A percentile compares a stretch with the other conserved stretches of the same genome.
Evolutionary conservation across 2,329 filamentous ascomycete species (phyloP).

Genomic region (Ceratocystis harringtonii): DNA sequence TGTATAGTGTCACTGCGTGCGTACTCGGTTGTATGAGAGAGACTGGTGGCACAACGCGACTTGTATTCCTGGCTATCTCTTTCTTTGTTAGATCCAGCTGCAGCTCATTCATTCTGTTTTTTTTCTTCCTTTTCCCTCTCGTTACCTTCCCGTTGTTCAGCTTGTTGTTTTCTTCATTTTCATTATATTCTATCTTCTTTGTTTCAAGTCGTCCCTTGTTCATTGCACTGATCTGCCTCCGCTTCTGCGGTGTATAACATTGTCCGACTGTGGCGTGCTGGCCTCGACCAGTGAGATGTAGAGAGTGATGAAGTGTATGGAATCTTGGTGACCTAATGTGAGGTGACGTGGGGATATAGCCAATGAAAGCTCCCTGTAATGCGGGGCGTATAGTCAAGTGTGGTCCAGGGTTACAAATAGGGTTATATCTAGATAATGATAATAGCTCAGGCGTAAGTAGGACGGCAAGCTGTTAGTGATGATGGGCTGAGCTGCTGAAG

Average conservation of each 20-base stretch:
- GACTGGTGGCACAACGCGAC: neutral
- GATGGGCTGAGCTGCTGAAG: neutral
- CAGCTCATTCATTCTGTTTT: slow-evolving; percentile 20
- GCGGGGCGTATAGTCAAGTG: too few species aligned
- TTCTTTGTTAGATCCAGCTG: neutral
- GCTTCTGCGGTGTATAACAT: neutral
- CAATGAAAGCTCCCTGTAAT: too few species aligned
- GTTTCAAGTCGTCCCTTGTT: neutral
- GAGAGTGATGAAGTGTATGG: too few species aligned
- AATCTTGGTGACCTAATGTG: too few species aligned
- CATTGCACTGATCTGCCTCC: neutral
- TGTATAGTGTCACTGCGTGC: neutral
- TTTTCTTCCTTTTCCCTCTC: slow-evolving; percentile 21
- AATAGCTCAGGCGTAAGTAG: too few species aligned
- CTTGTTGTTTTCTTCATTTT: slow-evolving; percentile 21
- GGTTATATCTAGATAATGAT: too few species aligned
- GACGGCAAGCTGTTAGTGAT: neutral
- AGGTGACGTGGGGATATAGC: too few species aligned
- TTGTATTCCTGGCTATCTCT: slow-evolving; percentile 9
- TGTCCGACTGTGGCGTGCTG: neutral
- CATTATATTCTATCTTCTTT: slow-evolving; percentile 12
- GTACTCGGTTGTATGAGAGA: neutral
- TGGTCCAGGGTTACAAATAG: too few species aligned
- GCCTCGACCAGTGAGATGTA: neutral
- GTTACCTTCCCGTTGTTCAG: slow-evolving; percentile 17